Percentiles rank a stretch among this genome's conserved stretches.
phyloP scores from a whole-genome alignment of 768 basidiomycete species.

The Mycena crocata region DNA sequence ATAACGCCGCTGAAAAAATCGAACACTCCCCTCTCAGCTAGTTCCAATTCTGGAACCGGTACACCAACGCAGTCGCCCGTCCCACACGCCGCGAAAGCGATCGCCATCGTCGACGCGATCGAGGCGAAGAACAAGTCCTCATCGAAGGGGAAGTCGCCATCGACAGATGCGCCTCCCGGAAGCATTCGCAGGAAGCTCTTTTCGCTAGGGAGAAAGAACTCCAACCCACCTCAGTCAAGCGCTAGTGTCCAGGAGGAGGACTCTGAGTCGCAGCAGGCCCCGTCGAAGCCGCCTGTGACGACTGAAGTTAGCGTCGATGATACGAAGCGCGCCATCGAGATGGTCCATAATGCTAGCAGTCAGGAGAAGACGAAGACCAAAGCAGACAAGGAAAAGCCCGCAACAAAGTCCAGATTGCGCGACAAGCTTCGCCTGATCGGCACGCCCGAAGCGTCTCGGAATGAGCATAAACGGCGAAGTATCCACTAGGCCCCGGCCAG shows the following conservation, averaged over 20 bases:
- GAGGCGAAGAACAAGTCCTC: slow-evolving; percentile 58
- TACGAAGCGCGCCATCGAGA: slow-evolving; percentile 35
- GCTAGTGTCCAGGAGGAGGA: not conserved
- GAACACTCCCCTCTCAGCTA: too few relatives aligned
- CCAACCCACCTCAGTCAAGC: slow-evolving; percentile 19
- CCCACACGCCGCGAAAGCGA: slow-evolving; percentile 69
- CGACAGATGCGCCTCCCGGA: slow-evolving; percentile 33
- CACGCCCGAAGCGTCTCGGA: slow-evolving; percentile 52
- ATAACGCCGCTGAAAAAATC: slow-evolving; percentile 38
- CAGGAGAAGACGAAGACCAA: slow-evolving; percentile 7
- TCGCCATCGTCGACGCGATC: slow-evolving; percentile 69
- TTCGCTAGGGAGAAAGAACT: slow-evolving; percentile 51
- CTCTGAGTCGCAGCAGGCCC: slow-evolving; percentile 3
- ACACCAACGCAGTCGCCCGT: slow-evolving; percentile 24
- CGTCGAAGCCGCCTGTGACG: not conserved
- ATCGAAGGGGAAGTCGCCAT: slow-evolving; percentile 31
- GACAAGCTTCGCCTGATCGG: slow-evolving; percentile 48
- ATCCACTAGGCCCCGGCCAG: not conserved
- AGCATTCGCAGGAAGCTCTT: slow-evolving; percentile 51
- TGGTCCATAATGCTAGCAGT: slow-evolving; percentile 31
- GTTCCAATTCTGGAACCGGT: slow-evolving; percentile 1
- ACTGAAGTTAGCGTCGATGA: slow-evolving; percentile 28
- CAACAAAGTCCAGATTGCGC: slow-evolving; percentile 44
- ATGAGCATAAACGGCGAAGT: slow-evolving; percentile 50
- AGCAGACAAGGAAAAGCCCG: slow-evolving; percentile 24